Percentiles rank a stretch among this genome's conserved stretches.
Conservation (phyloP, 2,329 filamentous ascomycete species). For the Coniochaeta prunicola region DNA sequence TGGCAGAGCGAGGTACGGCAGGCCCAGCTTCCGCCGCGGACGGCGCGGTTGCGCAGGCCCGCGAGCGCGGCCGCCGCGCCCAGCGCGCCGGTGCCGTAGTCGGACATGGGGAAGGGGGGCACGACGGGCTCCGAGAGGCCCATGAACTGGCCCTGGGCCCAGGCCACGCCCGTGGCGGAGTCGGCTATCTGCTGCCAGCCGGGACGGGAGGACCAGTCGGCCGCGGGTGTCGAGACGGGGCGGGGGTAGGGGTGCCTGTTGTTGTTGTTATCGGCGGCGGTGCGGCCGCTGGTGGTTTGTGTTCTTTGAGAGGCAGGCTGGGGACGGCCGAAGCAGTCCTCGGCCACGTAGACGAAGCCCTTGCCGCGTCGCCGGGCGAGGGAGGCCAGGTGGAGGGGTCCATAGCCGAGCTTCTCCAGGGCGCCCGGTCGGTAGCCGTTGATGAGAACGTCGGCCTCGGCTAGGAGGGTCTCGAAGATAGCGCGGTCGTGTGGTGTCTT, state of each 20-base stretch:
- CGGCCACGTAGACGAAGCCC: conserved; percentile 61
- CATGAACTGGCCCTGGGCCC: conserved; percentile 57
- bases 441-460: conserved; percentile 54
- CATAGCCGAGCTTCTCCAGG: conserved; percentile 56
- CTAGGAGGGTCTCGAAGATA: conserved; percentile 51
- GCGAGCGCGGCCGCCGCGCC: conserved; percentile 60
- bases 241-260: conserved; percentile 1
- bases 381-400: conserved; percentile 43
- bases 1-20: conserved; percentile 59
- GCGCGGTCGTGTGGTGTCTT: conserved; percentile 44
- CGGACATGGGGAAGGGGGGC: conserved; percentile 56
- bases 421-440: conserved; percentile 65
- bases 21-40: conserved; percentile 57
- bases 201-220: conserved; percentile 53
- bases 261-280: not conserved
- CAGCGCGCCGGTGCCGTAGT: conserved; percentile 67
- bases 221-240: conserved; percentile 17
- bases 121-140: conserved; percentile 56
- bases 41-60: conserved; percentile 56
- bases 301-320: conserved; percentile 19
- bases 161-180: conserved; percentile 52
- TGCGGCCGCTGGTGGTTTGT: not conserved
- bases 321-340: conserved; percentile 64
- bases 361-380: conserved; percentile 47
- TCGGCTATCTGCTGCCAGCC: conserved; percentile 71